Base-by-base conservation (phyloP, 129 eudicot genomes). In the Tanacetum coccineum region DNA sequence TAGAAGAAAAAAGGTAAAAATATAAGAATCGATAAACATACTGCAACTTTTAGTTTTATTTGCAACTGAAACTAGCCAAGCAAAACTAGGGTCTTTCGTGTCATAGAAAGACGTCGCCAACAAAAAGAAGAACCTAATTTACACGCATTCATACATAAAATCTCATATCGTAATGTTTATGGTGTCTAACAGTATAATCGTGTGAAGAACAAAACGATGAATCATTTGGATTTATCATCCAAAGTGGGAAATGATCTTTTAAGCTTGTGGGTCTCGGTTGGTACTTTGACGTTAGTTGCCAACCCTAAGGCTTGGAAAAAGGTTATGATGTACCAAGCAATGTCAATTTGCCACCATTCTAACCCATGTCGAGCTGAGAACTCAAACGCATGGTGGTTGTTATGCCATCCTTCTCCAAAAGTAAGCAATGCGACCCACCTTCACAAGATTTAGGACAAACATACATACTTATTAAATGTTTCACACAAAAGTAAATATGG, bases 361-460 rank as follows among this genome's bases (percentile, higher is more conserved):
- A 88, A 67, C 18, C 96, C 96, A n/a, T 88, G 96, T 74, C 91
- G 70, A 49, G 96, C 96, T 1, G 96, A 88, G 47, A 78, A 85
- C 68, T 88, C 91, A 42, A 88, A 88, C 0, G 96, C 91, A 18
- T 88, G 95, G 60, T 87, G 95, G 48, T 87, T 87, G 77, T 87
- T 87, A 66, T 87, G 95, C 95, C 95, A 87, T 3, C 95, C 95
- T 78, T 84, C 95, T 58, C 95, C 95, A 58, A 82, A 87, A 64
- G 92, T 79, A 18, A 88, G 83, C 61, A 85, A 4, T 12, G 96
- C 96, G 59, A 87, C 91, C 95, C 91, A 84, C 95, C 95, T 87
- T 19, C 17, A 62, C 28, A 9, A 70, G 2, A 42, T 64, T 25
- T 17, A 28, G 13, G 47, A 0, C 4, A 47, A 71, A 59, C 5